A percentile compares a stretch with the other conserved stretches of the same genome.
phyloP scores from a whole-genome alignment of 2,329 filamentous ascomycete species.

The Hymenotorrendiella dingleyae region DNA sequence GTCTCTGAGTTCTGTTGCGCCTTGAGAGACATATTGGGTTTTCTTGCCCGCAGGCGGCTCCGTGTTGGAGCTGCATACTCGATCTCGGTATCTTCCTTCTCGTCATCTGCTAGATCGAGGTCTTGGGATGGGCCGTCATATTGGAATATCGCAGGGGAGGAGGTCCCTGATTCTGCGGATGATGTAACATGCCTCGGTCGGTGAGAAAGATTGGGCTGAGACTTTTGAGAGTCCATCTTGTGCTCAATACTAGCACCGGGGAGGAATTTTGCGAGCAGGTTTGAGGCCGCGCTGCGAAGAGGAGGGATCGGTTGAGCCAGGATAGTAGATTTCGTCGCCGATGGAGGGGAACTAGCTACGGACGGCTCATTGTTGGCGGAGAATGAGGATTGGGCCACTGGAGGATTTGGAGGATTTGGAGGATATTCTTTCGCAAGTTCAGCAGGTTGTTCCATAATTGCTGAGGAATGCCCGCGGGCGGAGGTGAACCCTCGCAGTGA shows the following conservation, averaged over 20 bases:
- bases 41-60: constrained; percentile 15
- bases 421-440: too few species aligned
- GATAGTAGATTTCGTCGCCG: too few species aligned
- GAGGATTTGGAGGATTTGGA: too few species aligned
- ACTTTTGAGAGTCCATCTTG: constrained; percentile 23
- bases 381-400: too few species aligned
- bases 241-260: constrained; percentile 22
- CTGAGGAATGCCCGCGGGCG: too few species aligned
- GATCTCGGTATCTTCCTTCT: constrained; percentile 15
- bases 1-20: constrained; percentile 18
- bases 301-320: too few species aligned
- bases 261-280: constrained; percentile 25
- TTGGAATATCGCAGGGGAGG: background rate
- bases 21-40: constrained; percentile 23
- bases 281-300: constrained; percentile 17
- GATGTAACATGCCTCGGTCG: constrained; percentile 3
- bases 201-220: background rate
- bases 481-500: too few species aligned
- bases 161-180: constrained; percentile 11
- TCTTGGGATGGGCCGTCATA: background rate
- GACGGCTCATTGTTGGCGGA: too few species aligned
- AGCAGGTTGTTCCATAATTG: too few species aligned
- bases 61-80: constrained; percentile 10
- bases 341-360: too few species aligned
- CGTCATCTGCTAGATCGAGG: constrained; percentile 2